A percentile compares a stretch with the other conserved stretches of the same genome.
Conservation (phyloP, 768 basidiomycete species). For the Trametes cingulata region DNA sequence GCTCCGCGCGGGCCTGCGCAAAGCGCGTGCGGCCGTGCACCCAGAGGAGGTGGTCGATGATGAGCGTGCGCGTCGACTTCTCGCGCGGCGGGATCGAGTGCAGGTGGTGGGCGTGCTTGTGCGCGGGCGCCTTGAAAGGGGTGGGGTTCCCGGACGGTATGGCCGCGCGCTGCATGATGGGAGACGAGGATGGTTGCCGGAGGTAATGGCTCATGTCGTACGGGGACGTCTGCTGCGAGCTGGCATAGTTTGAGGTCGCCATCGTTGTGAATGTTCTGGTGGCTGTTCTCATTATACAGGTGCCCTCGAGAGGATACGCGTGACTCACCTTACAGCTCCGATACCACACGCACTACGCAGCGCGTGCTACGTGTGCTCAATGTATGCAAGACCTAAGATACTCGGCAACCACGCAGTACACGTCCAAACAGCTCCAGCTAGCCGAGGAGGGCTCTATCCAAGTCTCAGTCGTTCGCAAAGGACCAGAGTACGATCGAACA, state of each 20-base stretch:
- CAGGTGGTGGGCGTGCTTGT: slow-evolving; percentile 86
- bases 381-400: no score
- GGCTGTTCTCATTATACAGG: not conserved
- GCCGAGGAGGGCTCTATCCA: no score
- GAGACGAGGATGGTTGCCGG: slow-evolving; percentile 26
- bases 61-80: slow-evolving; percentile 86
- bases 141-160: slow-evolving; percentile 21
- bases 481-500: no score
- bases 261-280: slow-evolving; percentile 4
- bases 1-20: slow-evolving; percentile 80
- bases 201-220: slow-evolving; percentile 22
- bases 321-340: not conserved
- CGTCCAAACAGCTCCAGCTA: no score
- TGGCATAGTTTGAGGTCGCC: slow-evolving; percentile 12
- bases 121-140: slow-evolving; percentile 71
- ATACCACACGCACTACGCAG: no score
- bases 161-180: slow-evolving; percentile 23
- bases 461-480: no score
- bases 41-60: slow-evolving; percentile 88
- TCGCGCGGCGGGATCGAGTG: slow-evolving; percentile 86
- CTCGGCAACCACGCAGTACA: no score
- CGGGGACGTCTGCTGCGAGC: slow-evolving; percentile 10
- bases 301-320: not conserved
- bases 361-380: no score
- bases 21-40: slow-evolving; percentile 80